A percentile compares a stretch with the other conserved stretches of the same genome.
Evolutionary conservation across 2,329 filamentous ascomycete species (phyloP).

Genomic region (Pseudogymnoascus sp.): DNA sequence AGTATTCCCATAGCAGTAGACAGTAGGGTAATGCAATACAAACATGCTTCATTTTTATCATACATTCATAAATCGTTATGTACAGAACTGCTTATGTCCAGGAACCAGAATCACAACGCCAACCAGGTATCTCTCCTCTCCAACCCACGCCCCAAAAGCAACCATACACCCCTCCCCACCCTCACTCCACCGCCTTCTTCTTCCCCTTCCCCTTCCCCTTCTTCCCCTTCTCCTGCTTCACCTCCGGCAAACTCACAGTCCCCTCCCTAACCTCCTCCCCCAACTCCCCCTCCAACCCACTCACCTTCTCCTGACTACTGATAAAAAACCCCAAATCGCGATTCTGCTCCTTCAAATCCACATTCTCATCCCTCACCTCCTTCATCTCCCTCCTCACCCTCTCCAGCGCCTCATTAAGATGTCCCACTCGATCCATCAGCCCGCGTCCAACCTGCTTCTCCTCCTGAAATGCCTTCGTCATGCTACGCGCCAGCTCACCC

Average conservation of each 20-base stretch:
- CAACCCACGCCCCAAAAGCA: not conserved
- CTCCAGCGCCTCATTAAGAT: conserved; percentile 57
- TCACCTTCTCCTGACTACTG: conserved; percentile 71
- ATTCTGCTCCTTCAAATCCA: conserved; percentile 77
- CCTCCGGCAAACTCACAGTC: conserved; percentile 52
- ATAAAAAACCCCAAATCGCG: conserved; percentile 84
- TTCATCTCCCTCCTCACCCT: conserved; percentile 49
- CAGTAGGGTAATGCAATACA: not conserved
- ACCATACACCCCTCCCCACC: not conserved
- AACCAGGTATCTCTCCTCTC: not conserved
- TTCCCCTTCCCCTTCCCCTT: conserved; percentile 17
- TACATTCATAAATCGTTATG: not conserved
- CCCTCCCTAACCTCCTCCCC: conserved; percentile 70
- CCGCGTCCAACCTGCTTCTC: conserved; percentile 80
- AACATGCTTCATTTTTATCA: not conserved
- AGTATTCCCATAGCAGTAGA: too few relatives aligned
- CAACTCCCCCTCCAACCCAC: conserved; percentile 53
- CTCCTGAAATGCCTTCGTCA: conserved; percentile 72
- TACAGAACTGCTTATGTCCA: not conserved
- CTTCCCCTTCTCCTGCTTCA: conserved; percentile 31
- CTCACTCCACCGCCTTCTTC: conserved; percentile 14
- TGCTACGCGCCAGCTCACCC: conserved; percentile 63
- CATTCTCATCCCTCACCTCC: conserved; percentile 53
- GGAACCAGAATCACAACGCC: not conserved
- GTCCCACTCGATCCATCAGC: conserved; percentile 72